Percentiles rank a stretch among this genome's conserved stretches.
phyloP scores from a whole-genome alignment of 805 yeast species.

The Pichia deserticola region DNA sequence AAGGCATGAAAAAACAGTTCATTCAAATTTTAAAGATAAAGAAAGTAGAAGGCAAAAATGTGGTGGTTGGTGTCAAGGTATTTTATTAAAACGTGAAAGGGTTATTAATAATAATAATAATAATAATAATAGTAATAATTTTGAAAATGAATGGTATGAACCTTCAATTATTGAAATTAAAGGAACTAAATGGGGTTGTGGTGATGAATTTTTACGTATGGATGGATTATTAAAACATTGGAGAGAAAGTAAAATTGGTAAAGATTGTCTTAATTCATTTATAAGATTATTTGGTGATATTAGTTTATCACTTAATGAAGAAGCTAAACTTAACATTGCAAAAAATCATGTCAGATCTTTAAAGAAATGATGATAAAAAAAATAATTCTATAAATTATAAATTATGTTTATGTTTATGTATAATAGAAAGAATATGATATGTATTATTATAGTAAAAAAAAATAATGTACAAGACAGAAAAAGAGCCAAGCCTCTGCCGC shows the following conservation, averaged over 20 bases:
- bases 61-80: slow-evolving; percentile 2
- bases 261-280: background rate
- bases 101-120: background rate
- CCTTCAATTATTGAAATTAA: background rate
- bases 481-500: slow-evolving; percentile 1
- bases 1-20: slow-evolving; percentile 1
- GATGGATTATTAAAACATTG: slow-evolving; percentile 4
- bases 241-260: slow-evolving; percentile 1
- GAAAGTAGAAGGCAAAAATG: background rate
- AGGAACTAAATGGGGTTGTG: slow-evolving; percentile 3
- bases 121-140: too few species aligned
- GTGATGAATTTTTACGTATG: slow-evolving; percentile 3
- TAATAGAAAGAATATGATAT: too few species aligned
- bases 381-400: too few species aligned
- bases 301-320: background rate
- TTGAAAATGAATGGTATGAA: background rate
- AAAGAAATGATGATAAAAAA: too few species aligned
- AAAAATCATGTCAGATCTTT: background rate
- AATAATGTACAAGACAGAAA: background rate
- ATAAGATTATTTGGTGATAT: background rate
- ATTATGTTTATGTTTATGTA: too few species aligned
- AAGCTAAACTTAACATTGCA: background rate
- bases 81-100: background rate
- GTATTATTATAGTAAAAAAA: too few species aligned
- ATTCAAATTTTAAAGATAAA: background rate